Conservation (phyloP, 768 basidiomycete species). For the Chalciporus sphaerocephalus region DNA sequence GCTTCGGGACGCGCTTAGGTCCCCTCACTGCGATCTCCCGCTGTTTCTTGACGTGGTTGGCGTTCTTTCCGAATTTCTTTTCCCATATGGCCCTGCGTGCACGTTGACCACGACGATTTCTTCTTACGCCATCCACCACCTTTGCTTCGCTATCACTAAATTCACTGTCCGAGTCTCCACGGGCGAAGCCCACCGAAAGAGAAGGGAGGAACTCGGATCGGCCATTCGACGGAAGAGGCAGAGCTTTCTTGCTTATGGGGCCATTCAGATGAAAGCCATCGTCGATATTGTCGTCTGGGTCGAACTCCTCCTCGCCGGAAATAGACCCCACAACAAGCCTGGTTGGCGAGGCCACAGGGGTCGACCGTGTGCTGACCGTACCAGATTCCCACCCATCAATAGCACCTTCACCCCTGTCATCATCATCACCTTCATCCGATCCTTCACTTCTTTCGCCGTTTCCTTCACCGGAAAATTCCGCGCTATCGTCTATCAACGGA, state of each 20-base stretch:
- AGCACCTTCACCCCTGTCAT: neutral
- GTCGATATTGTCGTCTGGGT: conserved; percentile 25
- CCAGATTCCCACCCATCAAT: conserved; percentile 42
- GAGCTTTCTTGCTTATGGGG: conserved; percentile 14
- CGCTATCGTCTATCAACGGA: conserved; percentile 1
- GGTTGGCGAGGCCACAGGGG: conserved; percentile 33
- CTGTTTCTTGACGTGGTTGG: conserved; percentile 83
- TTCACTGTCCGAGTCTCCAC: conserved; percentile 77
- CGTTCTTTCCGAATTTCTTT: conserved; percentile 87
- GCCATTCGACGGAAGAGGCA: conserved; percentile 17
- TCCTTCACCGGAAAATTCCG: conserved; percentile 1
- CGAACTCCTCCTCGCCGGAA: conserved; percentile 28
- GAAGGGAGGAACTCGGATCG: conserved; percentile 81
- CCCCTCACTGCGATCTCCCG: conserved; percentile 23
- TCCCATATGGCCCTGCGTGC: conserved; percentile 98
- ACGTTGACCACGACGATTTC: conserved; percentile 88
- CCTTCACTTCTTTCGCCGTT: conserved; percentile 26
- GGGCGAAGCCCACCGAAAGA: conserved; percentile 78
- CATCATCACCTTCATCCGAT: conserved; percentile 2
- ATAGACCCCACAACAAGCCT: conserved; percentile 26
- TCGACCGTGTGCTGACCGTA: conserved; percentile 30
- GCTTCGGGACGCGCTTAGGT: conserved; percentile 12
- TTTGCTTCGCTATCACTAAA: conserved; percentile 61
- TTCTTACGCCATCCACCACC: conserved; percentile 55
- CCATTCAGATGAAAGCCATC: conserved; percentile 12